A percentile compares a stretch with the other conserved stretches of the same genome.
phyloP scores from a whole-genome alignment of 148 eudicot species.

The Polygonum aviculare region DNA sequence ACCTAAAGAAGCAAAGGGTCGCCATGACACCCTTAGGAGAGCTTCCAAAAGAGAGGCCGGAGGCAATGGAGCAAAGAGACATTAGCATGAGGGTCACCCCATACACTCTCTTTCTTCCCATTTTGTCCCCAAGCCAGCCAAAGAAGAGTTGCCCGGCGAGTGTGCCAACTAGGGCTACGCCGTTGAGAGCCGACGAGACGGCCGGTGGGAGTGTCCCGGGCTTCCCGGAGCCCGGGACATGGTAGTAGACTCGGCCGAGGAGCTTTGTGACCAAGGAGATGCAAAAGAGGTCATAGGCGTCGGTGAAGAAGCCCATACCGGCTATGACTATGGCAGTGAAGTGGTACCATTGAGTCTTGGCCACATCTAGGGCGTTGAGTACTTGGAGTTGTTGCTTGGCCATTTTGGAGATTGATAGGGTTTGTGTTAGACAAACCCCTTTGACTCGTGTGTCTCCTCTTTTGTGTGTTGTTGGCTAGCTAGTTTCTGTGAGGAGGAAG shows the following conservation, averaged over 20 bases:
- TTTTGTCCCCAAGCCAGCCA: constrained; percentile 67
- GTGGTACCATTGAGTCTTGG: constrained; percentile 67
- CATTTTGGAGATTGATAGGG: constrained; percentile 16
- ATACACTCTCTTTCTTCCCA: constrained; percentile 53
- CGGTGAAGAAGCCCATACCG: constrained; percentile 65
- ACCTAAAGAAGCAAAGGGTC: constrained; percentile 53
- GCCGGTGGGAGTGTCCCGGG: constrained; percentile 55
- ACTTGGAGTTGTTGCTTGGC: constrained; percentile 39
- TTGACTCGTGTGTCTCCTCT: neutral
- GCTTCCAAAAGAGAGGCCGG: constrained; percentile 46
- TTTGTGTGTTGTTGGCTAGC: neutral
- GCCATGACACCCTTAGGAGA: constrained; percentile 32
- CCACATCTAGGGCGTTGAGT: constrained; percentile 44
- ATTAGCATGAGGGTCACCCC: constrained; percentile 57
- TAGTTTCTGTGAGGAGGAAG: neutral
- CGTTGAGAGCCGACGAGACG: constrained; percentile 39
- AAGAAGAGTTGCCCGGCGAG: constrained; percentile 58
- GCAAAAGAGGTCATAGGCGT: constrained; percentile 63
- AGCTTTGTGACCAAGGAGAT: constrained; percentile 54
- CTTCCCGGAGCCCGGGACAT: constrained; percentile 20
- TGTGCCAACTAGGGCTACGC: constrained; percentile 53
- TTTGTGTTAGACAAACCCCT: constrained; percentile 7
- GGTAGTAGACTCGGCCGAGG: constrained; percentile 52
- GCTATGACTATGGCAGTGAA: constrained; percentile 58
- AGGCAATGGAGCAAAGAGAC: constrained; percentile 40